Percentiles rank a stretch among this genome's conserved stretches.
phyloP scores from a whole-genome alignment of 2,329 filamentous ascomycete genomes.

The Fusarium sp. region DNA sequence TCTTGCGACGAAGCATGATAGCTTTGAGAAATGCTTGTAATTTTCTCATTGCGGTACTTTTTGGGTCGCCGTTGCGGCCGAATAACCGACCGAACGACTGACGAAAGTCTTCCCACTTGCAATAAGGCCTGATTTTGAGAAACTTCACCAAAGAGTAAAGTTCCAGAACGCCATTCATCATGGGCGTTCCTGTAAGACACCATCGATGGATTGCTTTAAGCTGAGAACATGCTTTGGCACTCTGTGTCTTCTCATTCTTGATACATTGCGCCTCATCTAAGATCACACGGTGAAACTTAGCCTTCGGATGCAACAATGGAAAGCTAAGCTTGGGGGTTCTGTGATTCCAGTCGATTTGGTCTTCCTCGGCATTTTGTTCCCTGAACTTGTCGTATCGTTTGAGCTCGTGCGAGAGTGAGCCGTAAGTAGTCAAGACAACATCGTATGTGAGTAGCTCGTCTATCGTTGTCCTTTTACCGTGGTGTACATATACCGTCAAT shows the following conservation, averaged over 20 bases:
- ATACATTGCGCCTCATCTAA: slow-evolving; percentile 89
- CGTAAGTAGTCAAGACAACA: slow-evolving; percentile 88
- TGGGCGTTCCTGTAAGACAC: slow-evolving; percentile 85
- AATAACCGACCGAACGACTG: slow-evolving; percentile 58
- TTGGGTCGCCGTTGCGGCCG: slow-evolving; percentile 60
- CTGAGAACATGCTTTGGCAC: slow-evolving; percentile 74
- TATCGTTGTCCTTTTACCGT: slow-evolving; percentile 73
- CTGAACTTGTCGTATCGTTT: slow-evolving; percentile 70
- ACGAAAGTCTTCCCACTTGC: slow-evolving; percentile 71
- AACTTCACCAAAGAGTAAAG: slow-evolving; percentile 83
- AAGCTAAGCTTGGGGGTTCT: slow-evolving; percentile 55
- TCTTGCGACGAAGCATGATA: slow-evolving; percentile 84
- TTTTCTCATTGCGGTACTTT: slow-evolving; percentile 73
- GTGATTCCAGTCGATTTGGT: slow-evolving; percentile 53
- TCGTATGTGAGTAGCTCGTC: slow-evolving; percentile 75
- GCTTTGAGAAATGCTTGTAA: slow-evolving; percentile 82
- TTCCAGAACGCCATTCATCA: slow-evolving; percentile 87
- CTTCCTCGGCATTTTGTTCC: slow-evolving; percentile 56
- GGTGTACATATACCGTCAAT: slow-evolving; percentile 76
- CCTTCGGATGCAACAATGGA: slow-evolving; percentile 69
- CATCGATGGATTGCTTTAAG: slow-evolving; percentile 79
- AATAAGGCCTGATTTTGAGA: slow-evolving; percentile 80
- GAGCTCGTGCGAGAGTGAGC: slow-evolving; percentile 73
- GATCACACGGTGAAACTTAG: slow-evolving; percentile 83
- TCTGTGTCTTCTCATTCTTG: slow-evolving; percentile 80